A percentile compares a stretch with the other conserved stretches of the same genome.
Conservation (phyloP, 257 asterid genomes). For the Eustoma russellianum region DNA sequence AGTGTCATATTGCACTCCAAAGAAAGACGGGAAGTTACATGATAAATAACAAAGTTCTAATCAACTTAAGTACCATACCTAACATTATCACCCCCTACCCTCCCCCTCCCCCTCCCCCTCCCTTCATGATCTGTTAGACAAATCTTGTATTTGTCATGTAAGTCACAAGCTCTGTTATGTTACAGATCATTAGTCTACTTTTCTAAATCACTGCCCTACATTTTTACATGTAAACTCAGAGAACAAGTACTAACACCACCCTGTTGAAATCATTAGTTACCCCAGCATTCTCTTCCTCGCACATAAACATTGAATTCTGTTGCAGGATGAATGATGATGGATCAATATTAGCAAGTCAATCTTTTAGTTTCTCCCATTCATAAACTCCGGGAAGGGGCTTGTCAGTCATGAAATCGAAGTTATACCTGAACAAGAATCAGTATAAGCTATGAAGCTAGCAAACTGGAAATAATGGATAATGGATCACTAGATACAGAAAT, state of each 20-base stretch:
- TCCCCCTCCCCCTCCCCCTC: slow-evolving; percentile 4
- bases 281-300: slow-evolving; percentile 11
- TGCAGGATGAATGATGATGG: slow-evolving; percentile 12
- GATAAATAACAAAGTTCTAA: slow-evolving; percentile 10
- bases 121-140: slow-evolving; percentile 33
- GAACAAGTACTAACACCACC: slow-evolving; percentile 15
- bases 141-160: slow-evolving; percentile 13
- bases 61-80: slow-evolving; percentile 18
- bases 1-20: too few species aligned
- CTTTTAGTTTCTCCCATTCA: slow-evolving; percentile 23
- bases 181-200: slow-evolving; percentile 34
- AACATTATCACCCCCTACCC: slow-evolving; percentile 6
- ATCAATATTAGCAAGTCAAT: slow-evolving; percentile 6
- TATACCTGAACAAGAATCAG: slow-evolving; percentile 20
- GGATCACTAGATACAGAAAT: too few species aligned
- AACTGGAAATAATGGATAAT: too few species aligned
- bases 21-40: slow-evolving; percentile 10
- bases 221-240: slow-evolving; percentile 20
- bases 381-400: slow-evolving; percentile 28
- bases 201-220: slow-evolving; percentile 17
- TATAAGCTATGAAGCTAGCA: background rate
- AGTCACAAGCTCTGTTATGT: slow-evolving; percentile 26
- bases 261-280: slow-evolving; percentile 2
- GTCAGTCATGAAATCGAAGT: slow-evolving; percentile 29
- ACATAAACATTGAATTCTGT: slow-evolving; percentile 5